Base-by-base conservation (phyloP, 2,329 filamentous ascomycete species). In the Diplodia scrobiculata region DNA sequence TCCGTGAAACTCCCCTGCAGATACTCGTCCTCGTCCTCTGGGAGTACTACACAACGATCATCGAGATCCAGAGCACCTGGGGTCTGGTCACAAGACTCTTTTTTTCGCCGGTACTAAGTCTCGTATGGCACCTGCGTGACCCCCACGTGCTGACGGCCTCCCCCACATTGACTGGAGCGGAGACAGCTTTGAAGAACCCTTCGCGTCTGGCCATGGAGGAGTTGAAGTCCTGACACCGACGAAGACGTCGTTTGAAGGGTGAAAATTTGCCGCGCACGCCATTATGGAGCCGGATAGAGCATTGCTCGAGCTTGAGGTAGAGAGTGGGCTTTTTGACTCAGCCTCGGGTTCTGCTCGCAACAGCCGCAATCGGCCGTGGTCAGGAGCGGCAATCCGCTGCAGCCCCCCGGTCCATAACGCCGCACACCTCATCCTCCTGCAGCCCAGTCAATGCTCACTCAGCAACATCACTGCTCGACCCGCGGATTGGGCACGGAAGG, bases 281-380 rank as follows among this genome's bases (percentile, higher is more conserved):
- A 62, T 62, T 36, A 50, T 62, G 58, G 58, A 62, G 58, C 27
- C 27, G 11, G 11, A 62, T 62, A 50, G 58, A 50, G 45, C 27
- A 62, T 17, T 13, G 34, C 34, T 47, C 4, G 52, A 36, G 53
- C 3, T 19, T 10, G 21, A 25, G 25, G 17, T 27, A 13, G 17
- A 45, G 34, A 36, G 50, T 29, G 53, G 53, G 53, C 55, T 45
- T 3, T 10, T 17, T 27, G 17, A 36, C 41, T 19, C 41, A 41
- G 45, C 58, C 9, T 62, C 58, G 58, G 58, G 58, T 62, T 50
- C 58, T 62, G 41, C 17, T 6, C 17, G 58, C 58, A 48, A 50
- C 27, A 62, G 58, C 58, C 58, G 58, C 58, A 62, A 38, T 62
- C 45, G 55, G 17, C 34, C 41, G 41, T 17, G 27, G 17, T 41